phyloP scores from a whole-genome alignment of 257 asterid genomes.

The Rauvolfia tetraphylla region DNA sequence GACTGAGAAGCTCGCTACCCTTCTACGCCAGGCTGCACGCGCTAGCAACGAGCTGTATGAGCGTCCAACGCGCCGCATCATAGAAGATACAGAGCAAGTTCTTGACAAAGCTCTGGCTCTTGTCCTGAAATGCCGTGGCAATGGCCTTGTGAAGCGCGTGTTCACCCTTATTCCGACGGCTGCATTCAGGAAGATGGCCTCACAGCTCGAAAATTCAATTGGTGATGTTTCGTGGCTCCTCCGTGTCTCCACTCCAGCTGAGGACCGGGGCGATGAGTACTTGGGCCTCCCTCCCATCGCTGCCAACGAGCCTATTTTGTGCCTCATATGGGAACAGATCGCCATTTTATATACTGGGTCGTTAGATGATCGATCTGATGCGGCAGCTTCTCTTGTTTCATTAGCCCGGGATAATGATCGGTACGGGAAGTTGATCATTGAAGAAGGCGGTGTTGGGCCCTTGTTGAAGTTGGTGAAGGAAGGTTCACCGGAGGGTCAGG shows the following conservation, averaged over 20 bases:
- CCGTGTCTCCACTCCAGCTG: slow-evolving; percentile 30
- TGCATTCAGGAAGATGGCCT: slow-evolving; percentile 27
- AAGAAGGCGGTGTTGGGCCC: slow-evolving; percentile 44
- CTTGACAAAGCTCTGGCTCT: slow-evolving; percentile 27
- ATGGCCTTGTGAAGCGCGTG: slow-evolving; percentile 32
- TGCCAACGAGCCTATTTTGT: slow-evolving; percentile 37
- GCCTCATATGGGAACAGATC: slow-evolving; percentile 41
- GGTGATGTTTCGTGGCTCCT: slow-evolving; percentile 40
- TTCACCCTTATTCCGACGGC: slow-evolving; percentile 31
- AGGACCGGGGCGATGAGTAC: slow-evolving; percentile 25
- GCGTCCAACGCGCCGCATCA: slow-evolving; percentile 43
- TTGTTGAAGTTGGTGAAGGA: slow-evolving; percentile 36
- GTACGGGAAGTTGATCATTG: slow-evolving; percentile 38
- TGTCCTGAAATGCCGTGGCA: slow-evolving; percentile 25
- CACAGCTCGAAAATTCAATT: slow-evolving; percentile 33
- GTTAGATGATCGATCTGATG: slow-evolving; percentile 35
- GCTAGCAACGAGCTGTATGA: slow-evolving; percentile 41
- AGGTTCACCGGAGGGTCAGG: slow-evolving; percentile 40
- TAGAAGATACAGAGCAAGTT: slow-evolving; percentile 31
- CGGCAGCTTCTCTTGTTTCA: slow-evolving; percentile 36
- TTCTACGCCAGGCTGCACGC: slow-evolving; percentile 45
- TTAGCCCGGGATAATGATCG: slow-evolving; percentile 34
- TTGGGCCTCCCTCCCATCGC: slow-evolving; percentile 40
- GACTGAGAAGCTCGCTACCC: slow-evolving; percentile 34
- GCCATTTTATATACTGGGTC: slow-evolving; percentile 31